Base-by-base conservation (phyloP, 1,139 yeast genomes). In the Yamadazyma membranifaciens region DNA sequence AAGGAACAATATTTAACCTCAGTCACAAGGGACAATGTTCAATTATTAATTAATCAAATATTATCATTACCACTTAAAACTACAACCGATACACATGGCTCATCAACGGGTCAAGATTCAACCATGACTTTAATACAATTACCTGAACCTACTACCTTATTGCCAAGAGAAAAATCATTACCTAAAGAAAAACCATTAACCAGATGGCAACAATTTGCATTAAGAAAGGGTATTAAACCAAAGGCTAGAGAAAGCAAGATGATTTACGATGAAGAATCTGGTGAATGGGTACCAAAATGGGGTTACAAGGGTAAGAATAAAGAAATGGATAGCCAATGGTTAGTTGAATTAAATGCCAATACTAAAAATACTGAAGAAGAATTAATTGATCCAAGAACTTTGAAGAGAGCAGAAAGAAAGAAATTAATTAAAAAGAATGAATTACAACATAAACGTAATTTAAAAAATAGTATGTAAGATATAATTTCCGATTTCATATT, bases 241-340 rank as follows among this genome's bases (percentile, higher is more conserved):
- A 89, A 87, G 73, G 87, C 87, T 50, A 89, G 83, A 64, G 85
- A 87, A 30, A 97, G 96, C 38, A 92, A 88, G 69, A 73, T 84
- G 79, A 91, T 87, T 2, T 94, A 70, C 56, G 96, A 92, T 62
- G 98, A 94, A 64, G 94, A 78, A 35, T 68, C 78, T 24, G 92
- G 92, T 39, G 91, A 89, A 65, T 94, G 98, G 98, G 96, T 85
- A 45, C 94, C 95, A 54, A 91, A 89, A 65, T 94, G 98, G 98
- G 99, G 99, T 45, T 92, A 84, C 70, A 83, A 86, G 52, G 98
- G 98, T 57, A 80, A 80, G 63, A 92, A 92, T 67, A 92, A 92
- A 69, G 80, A 82, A 44, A 60, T 83, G 54, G 98, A 92, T 58
- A 71, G 77, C 59, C 97, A 92, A 66, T 92, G 98, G 98, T 75